These are phyloP conservation scores for Skeletonema marinoi DNA, from an alignment of 108 stramenopile species.

Conservation along the genomic window DNA sequence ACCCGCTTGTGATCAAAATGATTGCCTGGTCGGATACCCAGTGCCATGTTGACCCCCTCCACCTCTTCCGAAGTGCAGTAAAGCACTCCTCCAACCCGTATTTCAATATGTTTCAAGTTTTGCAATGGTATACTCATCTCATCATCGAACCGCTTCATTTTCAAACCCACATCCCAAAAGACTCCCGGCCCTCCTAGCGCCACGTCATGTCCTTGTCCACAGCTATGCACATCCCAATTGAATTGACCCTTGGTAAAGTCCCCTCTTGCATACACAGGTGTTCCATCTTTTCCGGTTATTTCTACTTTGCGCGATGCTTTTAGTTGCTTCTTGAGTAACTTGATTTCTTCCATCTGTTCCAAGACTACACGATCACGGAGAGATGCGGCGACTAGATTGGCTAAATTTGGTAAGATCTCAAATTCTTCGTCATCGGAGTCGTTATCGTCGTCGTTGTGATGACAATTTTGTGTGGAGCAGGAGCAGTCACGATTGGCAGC, in stretches of 20 bases:
- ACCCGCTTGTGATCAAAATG: background rate
- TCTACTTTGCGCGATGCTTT: constrained; percentile 27
- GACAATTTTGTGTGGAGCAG: too few relatives aligned
- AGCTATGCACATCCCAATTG: background rate
- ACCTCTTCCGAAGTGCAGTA: constrained; percentile 11
- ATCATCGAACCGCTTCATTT: background rate
- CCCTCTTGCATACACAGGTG: constrained; percentile 26
- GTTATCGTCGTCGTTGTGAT: too few relatives aligned
- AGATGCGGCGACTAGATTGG: constrained; percentile 53
- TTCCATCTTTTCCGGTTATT: constrained; percentile 42
- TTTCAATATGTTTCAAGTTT: constrained; percentile 35
- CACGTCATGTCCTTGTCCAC: background rate
- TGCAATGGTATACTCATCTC: background rate
- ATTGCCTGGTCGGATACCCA: constrained; percentile 13
- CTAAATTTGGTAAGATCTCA: constrained; percentile 25
- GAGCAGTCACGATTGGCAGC: too few relatives aligned
- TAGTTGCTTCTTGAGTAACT: constrained; percentile 18
- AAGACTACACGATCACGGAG: constrained; percentile 45
- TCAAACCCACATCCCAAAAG: constrained; percentile 17
- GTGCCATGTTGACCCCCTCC: constrained; percentile 6
- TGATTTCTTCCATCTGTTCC: constrained; percentile 42
- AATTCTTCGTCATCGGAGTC: background rate
- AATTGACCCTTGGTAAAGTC: constrained; percentile 15
- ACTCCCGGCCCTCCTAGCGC: background rate
- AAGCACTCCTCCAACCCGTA: constrained; percentile 38